Evolutionary conservation across 768 basidiomycete genomes (phyloP).

Genomic region (Xerocomellus amylosporus): DNA sequence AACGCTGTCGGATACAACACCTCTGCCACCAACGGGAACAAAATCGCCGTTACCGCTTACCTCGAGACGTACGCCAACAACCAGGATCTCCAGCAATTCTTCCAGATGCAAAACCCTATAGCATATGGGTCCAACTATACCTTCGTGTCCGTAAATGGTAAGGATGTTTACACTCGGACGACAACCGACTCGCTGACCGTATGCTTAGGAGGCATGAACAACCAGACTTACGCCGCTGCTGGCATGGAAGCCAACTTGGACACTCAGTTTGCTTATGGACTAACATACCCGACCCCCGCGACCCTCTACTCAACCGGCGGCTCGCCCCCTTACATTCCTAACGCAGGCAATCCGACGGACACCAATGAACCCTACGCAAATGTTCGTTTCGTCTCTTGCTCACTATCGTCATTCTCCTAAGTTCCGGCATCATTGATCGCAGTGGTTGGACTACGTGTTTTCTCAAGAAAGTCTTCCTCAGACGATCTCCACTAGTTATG

Average conservation of each 20-base stretch:
- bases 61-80: slow-evolving; percentile 53
- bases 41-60: slow-evolving; percentile 55
- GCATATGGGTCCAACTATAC: slow-evolving; percentile 52
- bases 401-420: neutral
- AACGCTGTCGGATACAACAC: slow-evolving; percentile 48
- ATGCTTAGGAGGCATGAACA: slow-evolving; percentile 54
- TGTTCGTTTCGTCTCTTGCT: slow-evolving; percentile 27
- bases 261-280: slow-evolving; percentile 62
- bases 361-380: slow-evolving; percentile 50
- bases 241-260: slow-evolving; percentile 68
- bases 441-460: slow-evolving; percentile 64
- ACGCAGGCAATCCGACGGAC: slow-evolving; percentile 37
- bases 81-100: slow-evolving; percentile 52
- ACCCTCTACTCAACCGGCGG: slow-evolving; percentile 66
- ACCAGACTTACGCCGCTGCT: slow-evolving; percentile 49
- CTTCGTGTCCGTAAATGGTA: slow-evolving; percentile 55
- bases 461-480: slow-evolving; percentile 46
- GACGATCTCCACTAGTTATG: slow-evolving; percentile 71
- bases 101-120: slow-evolving; percentile 43
- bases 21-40: slow-evolving; percentile 40
- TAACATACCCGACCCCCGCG: slow-evolving; percentile 57
- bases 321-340: slow-evolving; percentile 54
- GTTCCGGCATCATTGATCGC: slow-evolving; percentile 4
- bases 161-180: neutral
- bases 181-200: slow-evolving; percentile 4